Conservation (phyloP, 495 filamentous ascomycete genomes). For the Podospora conica region DNA sequence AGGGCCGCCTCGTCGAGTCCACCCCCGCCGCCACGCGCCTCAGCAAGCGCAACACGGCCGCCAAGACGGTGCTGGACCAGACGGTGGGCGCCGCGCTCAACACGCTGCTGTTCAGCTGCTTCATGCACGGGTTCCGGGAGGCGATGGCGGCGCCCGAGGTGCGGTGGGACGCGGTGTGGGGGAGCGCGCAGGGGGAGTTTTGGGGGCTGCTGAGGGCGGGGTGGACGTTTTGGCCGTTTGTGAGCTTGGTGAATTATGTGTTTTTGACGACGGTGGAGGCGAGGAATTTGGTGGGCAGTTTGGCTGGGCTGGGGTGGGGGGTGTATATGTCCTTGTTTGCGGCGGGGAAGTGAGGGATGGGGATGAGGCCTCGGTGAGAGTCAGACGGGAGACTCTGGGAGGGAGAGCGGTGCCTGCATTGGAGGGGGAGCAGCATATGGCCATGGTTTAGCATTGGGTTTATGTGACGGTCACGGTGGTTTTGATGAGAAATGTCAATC, state of each 20-base stretch:
- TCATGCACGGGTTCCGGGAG: constrained; percentile 35
- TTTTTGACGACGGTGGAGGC: constrained; percentile 67
- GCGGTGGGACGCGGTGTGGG: constrained; percentile 29
- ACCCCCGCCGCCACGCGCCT: constrained; percentile 41
- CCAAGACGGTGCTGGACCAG: constrained; percentile 82
- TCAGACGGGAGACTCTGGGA: neutral
- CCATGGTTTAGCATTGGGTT: neutral
- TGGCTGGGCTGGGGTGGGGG: constrained; percentile 81
- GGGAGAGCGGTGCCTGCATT: neutral
- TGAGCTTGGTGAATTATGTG: constrained; percentile 71
- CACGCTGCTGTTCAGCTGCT: constrained; percentile 61
- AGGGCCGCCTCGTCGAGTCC: constrained; percentile 38
- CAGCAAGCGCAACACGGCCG: constrained; percentile 62
- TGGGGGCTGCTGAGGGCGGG: constrained; percentile 65
- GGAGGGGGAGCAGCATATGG: neutral
- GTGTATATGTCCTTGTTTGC: constrained; percentile 74
- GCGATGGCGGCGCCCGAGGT: constrained; percentile 34
- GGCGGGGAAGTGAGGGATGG: constrained; percentile 19
- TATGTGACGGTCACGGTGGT: neutral
- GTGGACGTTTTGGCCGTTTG: constrained; percentile 77
- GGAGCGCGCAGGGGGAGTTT: constrained; percentile 50
- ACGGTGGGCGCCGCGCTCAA: constrained; percentile 70
- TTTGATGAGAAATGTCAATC: neutral
- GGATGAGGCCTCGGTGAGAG: neutral
- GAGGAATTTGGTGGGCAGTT: constrained; percentile 68